Evolutionary conservation across 2,329 filamentous ascomycete genomes (phyloP).

Genomic region (Fusarium sp.): DNA sequence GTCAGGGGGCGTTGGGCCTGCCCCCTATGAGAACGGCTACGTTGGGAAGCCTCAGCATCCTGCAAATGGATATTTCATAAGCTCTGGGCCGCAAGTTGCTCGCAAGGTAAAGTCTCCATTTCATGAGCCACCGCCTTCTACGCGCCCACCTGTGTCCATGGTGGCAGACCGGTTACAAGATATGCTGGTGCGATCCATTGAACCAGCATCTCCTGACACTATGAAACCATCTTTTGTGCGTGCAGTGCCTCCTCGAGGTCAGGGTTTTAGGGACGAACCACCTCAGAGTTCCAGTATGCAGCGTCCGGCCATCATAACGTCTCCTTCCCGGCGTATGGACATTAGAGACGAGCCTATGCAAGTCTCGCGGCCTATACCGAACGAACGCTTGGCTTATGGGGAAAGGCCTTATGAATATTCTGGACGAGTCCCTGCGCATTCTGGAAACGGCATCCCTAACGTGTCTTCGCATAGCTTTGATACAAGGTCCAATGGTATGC

Average conservation of each 20-base stretch:
- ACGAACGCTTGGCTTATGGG: constrained; percentile 23
- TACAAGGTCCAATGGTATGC: constrained; percentile 31
- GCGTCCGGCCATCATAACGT: constrained; percentile 35
- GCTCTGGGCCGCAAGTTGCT: constrained; percentile 31
- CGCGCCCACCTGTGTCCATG: constrained; percentile 37
- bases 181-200: constrained; percentile 60
- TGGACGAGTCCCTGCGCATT: constrained; percentile 19
- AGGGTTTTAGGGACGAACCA: constrained; percentile 38
- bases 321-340: constrained; percentile 32
- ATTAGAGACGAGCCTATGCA: constrained; percentile 35
- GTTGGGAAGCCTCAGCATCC: constrained; percentile 41
- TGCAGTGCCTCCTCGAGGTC: constrained; percentile 47
- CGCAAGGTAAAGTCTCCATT: constrained; percentile 47
- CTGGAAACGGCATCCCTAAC: constrained; percentile 11
- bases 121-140: constrained; percentile 34
- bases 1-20: constrained; percentile 34
- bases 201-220: constrained; percentile 54
- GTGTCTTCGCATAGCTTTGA: constrained; percentile 18
- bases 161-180: constrained; percentile 51
- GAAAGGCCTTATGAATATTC: constrained; percentile 23
- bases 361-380: constrained; percentile 26
- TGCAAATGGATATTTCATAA: constrained; percentile 33
- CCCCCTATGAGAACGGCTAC: constrained; percentile 47
- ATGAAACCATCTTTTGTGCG: constrained; percentile 53
- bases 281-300: constrained; percentile 36